Evolutionary conservation across 1,139 yeast species (phyloP).

Genomic region (Pichia sp.): DNA sequence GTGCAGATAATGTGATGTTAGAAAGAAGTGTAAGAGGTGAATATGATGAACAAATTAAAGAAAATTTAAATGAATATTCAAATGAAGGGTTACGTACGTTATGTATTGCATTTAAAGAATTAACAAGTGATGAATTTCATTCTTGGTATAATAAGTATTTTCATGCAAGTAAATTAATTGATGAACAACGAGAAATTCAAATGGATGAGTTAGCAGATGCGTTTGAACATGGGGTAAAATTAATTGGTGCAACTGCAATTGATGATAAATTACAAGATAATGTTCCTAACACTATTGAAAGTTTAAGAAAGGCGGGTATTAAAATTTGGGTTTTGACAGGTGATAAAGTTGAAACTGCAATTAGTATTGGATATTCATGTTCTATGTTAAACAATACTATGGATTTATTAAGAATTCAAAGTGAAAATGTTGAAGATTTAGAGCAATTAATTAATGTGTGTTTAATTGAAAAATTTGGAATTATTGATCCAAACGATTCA

Average conservation of each 20-base stretch:
- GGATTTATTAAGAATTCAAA: conserved; percentile 68
- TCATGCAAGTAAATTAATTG: conserved; percentile 44
- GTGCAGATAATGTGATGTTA: conserved; percentile 52
- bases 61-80: conserved; percentile 45
- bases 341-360: conserved; percentile 96
- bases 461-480: conserved; percentile 38
- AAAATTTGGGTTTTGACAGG: conserved; percentile 97
- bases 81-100: conserved; percentile 55
- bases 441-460: conserved; percentile 37
- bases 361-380: conserved; percentile 97
- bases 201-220: conserved; percentile 72
- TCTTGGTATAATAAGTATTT: conserved; percentile 40
- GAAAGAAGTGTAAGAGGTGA: conserved; percentile 22
- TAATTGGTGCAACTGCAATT: conserved; percentile 95
- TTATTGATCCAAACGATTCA: conserved; percentile 29
- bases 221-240: conserved; percentile 64
- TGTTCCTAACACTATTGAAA: conserved; percentile 86
- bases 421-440: conserved; percentile 14
- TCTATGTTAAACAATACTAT: conserved; percentile 79
- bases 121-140: conserved; percentile 28
- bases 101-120: conserved; percentile 41
- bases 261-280: conserved; percentile 95
- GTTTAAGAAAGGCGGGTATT: conserved; percentile 86
- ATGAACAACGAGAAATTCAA: conserved; percentile 62
- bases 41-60: conserved; percentile 22